A percentile compares a stretch with the other conserved stretches of the same genome.
These are phyloP conservation scores for Stromatinia cepivora DNA, from an alignment of 2,329 filamentous ascomycete species.

Conservation along the genomic window DNA sequence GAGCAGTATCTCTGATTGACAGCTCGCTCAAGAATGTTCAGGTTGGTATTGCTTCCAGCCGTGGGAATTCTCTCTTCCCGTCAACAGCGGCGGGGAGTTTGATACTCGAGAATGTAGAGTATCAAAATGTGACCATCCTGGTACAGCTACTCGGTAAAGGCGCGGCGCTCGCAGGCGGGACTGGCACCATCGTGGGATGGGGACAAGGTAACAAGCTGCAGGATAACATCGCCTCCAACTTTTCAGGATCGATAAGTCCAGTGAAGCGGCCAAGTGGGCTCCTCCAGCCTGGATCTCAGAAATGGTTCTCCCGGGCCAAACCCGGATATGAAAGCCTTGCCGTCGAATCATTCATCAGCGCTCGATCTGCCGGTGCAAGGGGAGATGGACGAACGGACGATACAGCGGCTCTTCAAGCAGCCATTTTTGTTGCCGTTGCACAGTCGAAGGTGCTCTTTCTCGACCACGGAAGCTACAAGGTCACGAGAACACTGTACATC, in stretches of 20 bases:
- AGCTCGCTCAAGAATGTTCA: constrained; percentile 52
- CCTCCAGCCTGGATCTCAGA: constrained; percentile 46
- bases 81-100: neutral
- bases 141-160: neutral
- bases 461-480: constrained; percentile 53
- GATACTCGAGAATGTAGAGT: neutral
- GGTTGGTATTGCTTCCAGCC: constrained; percentile 40
- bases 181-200: neutral
- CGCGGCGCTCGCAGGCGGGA: neutral
- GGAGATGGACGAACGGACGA: constrained; percentile 73
- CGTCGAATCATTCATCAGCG: constrained; percentile 43
- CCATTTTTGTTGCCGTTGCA: constrained; percentile 30
- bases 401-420: constrained; percentile 54
- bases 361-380: constrained; percentile 68
- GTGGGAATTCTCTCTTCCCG: too few species aligned
- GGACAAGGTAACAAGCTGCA: neutral
- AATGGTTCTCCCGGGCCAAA: constrained; percentile 46
- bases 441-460: constrained; percentile 51
- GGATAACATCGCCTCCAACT: constrained; percentile 51
- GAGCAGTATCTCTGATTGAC: constrained; percentile 57
- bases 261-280: constrained; percentile 46
- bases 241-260: constrained; percentile 44
- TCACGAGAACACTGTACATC: constrained; percentile 49
- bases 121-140: neutral
- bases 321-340: constrained; percentile 44